Evolutionary conservation across 2,329 filamentous ascomycete genomes (phyloP).

Genomic region (Ophiocordyceps sinensis): DNA sequence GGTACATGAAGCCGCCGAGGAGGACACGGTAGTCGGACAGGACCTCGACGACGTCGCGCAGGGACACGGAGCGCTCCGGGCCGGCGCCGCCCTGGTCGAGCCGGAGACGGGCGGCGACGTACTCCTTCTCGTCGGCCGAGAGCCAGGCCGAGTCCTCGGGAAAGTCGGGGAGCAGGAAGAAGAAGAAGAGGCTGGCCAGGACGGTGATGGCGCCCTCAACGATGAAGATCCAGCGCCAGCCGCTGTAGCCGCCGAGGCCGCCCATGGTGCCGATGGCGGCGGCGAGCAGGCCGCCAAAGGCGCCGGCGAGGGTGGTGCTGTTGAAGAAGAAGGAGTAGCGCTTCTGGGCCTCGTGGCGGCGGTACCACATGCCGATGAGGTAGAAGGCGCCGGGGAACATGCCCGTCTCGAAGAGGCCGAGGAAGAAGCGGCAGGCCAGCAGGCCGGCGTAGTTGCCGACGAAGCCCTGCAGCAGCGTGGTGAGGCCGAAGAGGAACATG

Average conservation of each 20-base stretch:
- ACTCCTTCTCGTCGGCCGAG: conserved; percentile 51
- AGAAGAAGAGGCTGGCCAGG: conserved; percentile 45
- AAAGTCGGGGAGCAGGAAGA: conserved; percentile 59
- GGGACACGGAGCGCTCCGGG: conserved; percentile 44
- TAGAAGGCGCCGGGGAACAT: conserved; percentile 54
- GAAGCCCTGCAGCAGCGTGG: conserved; percentile 62
- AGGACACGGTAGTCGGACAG: conserved; percentile 64
- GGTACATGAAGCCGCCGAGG: conserved; percentile 67
- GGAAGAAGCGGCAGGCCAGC: conserved; percentile 69
- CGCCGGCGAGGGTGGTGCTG: conserved; percentile 63
- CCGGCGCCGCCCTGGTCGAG: conserved; percentile 56
- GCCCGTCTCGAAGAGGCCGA: conserved; percentile 62
- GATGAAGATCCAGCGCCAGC: conserved; percentile 79
- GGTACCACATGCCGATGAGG: conserved; percentile 81
- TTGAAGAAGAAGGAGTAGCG: conserved; percentile 91
- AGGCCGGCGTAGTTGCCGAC: conserved; percentile 66
- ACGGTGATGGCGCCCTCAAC: conserved; percentile 55
- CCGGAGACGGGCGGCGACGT: conserved; percentile 49
- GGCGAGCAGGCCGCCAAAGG: conserved; percentile 76
- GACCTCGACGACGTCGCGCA: conserved; percentile 43
- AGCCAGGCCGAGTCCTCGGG: conserved; percentile 65
- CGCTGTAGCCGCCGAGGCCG: conserved; percentile 47
- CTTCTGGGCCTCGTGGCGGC: conserved; percentile 73
- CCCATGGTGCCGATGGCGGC: conserved; percentile 85
- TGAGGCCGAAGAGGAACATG: conserved; percentile 73